These are phyloP conservation scores for Achaetomiella virescens DNA, from an alignment of 495 filamentous ascomycete species.

Conservation along the genomic window DNA sequence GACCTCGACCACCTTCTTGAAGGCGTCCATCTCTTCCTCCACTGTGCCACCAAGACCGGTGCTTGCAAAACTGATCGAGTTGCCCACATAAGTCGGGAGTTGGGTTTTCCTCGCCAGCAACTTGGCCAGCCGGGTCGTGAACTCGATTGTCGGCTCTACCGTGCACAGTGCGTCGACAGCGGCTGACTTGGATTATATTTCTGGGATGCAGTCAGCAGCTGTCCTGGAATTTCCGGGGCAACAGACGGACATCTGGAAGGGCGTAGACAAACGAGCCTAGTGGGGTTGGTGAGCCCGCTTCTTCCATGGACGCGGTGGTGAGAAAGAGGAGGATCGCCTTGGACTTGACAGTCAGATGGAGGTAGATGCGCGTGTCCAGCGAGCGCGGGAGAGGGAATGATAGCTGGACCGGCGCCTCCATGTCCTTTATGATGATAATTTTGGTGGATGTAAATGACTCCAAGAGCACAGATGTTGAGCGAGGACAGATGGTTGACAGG, in stretches of 20 bases:
- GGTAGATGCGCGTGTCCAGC: constrained; percentile 69
- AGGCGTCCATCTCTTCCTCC: constrained; percentile 93
- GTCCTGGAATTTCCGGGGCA: background rate
- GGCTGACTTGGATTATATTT: constrained; percentile 52
- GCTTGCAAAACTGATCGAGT: constrained; percentile 61
- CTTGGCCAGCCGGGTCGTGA: constrained; percentile 77
- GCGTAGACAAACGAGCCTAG: constrained; percentile 88
- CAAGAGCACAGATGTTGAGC: too few species aligned
- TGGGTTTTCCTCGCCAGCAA: constrained; percentile 64
- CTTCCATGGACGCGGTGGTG: constrained; percentile 61
- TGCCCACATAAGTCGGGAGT: constrained; percentile 78
- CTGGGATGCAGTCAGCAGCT: constrained; percentile 28
- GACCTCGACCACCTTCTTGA: constrained; percentile 63
- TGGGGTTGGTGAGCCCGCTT: constrained; percentile 43
- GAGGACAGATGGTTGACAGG: too few species aligned
- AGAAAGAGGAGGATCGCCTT: constrained; percentile 70
- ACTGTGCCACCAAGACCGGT: constrained; percentile 64
- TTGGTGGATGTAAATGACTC: too few species aligned
- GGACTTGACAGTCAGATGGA: constrained; percentile 64
- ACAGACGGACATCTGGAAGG: constrained; percentile 70
- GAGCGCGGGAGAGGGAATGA: constrained; percentile 72
- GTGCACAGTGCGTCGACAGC: constrained; percentile 75
- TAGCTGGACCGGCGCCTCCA: constrained; percentile 50
- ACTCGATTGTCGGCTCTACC: constrained; percentile 69
- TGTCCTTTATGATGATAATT: constrained; percentile 6